A percentile compares a stretch with the other conserved stretches of the same genome.
These are phyloP conservation scores for Alternaria sp. DNA, from an alignment of 2,329 filamentous ascomycete species.

Conservation along the genomic window DNA sequence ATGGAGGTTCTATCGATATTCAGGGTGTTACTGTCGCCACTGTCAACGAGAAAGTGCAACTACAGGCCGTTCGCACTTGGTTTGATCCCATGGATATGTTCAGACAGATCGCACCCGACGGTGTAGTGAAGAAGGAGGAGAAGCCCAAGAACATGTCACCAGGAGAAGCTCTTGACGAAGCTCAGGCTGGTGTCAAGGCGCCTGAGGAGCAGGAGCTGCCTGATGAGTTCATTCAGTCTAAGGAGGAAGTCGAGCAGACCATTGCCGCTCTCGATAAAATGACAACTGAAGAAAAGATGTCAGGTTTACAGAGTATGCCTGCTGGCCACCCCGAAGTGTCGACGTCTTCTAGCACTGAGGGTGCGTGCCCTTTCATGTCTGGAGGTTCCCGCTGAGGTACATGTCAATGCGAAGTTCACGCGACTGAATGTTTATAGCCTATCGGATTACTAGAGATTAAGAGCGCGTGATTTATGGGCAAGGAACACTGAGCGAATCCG, in stretches of 20 bases:
- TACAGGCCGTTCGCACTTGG: constrained; percentile 69
- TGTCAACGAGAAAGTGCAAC: constrained; percentile 67
- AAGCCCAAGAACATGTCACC: constrained; percentile 48
- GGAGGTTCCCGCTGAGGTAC: background rate
- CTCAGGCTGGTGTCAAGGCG: constrained; percentile 19
- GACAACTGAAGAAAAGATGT: constrained; percentile 3
- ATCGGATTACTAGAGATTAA: background rate
- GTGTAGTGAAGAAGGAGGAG: constrained; percentile 57
- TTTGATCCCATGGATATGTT: constrained; percentile 74
- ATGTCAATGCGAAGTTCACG: too few relatives aligned
- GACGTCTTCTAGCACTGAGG: background rate
- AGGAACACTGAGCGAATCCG: too few relatives aligned
- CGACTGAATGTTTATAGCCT: background rate
- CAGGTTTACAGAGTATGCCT: constrained; percentile 11
- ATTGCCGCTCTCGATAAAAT: constrained; percentile 18
- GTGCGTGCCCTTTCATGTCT: constrained; percentile 22
- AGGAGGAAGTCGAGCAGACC: constrained; percentile 17
- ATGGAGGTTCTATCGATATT: constrained; percentile 69
- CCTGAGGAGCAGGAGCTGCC: constrained; percentile 25
- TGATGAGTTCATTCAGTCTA: constrained; percentile 22
- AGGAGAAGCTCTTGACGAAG: constrained; percentile 37
- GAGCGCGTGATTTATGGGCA: background rate
- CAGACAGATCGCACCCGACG: constrained; percentile 65
- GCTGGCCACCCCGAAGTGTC: constrained; percentile 16
- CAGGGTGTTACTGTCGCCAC: constrained; percentile 69